Base-by-base conservation (phyloP, 2,329 filamentous ascomycete species). In the Furcasterigmium sp. region DNA sequence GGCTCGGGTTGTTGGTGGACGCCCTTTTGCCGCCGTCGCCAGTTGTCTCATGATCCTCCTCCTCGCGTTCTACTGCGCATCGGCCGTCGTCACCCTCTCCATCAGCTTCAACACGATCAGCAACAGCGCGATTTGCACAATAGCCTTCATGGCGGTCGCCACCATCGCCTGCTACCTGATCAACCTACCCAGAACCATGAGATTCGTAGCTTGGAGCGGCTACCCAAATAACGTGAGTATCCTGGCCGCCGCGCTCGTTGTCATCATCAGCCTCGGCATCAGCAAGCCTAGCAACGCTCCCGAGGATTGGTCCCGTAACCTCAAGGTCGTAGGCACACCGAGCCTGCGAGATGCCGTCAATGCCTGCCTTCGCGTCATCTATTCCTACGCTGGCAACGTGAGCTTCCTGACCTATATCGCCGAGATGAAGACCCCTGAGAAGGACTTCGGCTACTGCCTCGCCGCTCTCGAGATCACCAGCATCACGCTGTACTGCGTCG, bases 51-150 rank as follows among this genome's bases (percentile, higher is more conserved):
- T 87, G 57, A 57, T 87, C 9, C 58, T 87, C 50, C 86, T 87
- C 67, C 85, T 87, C 57, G 84, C 80, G 39, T 84, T 85, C 62
- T 85, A 85, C 46, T 75, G 78, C 64, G 80, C 78, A 35, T 73
- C 84, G 46, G 82, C 85, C 55, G 82, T 78, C 53, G 68, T 86
- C 39, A 78, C 80, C 3, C 78, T 82, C 37, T 76, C 81, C 37
- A 76, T 84, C 53, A 84, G 82, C 54, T 71, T 85, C 52, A 86
- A 86, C 65, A 85, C 81, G 39, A 81, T 86, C 58, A 76, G 73
- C 11, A 67, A 69, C 45, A 75, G 82, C 57, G 68, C 69, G 5
- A 54, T 80, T 7, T 87, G 84, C 65, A 86, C 83, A 1, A 76
- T 87, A 44, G 74, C 70, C 26, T 87, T 84, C 58, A 75, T 79